Conservation (phyloP, 768 basidiomycete genomes). For the Leucosporidium yakuticum region DNA sequence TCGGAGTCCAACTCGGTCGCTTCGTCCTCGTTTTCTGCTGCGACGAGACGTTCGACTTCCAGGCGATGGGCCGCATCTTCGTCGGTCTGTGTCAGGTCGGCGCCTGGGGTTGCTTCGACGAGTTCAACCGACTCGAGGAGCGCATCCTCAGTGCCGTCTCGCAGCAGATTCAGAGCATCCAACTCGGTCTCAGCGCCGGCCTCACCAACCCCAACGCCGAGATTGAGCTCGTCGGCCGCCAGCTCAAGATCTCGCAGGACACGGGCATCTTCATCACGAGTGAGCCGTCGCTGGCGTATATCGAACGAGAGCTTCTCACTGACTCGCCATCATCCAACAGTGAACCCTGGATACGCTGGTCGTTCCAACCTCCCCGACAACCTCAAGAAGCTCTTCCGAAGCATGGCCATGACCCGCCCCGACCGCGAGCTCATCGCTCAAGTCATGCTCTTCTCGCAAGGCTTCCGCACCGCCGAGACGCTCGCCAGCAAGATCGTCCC, state of each 20-base stretch:
- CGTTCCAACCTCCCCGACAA: slow-evolving; percentile 62
- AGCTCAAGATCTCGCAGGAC: slow-evolving; percentile 82
- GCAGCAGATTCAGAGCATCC: slow-evolving; percentile 97
- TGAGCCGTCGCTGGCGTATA: background rate
- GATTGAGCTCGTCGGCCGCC: slow-evolving; percentile 94
- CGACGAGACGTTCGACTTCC: slow-evolving; percentile 99
- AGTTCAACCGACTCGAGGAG: slow-evolving; percentile 97
- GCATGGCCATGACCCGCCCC: slow-evolving; percentile 98
- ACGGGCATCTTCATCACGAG: slow-evolving; percentile 99
- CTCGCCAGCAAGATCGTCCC: slow-evolving; percentile 98
- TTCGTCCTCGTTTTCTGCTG: slow-evolving; percentile 99
- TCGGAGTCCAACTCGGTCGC: slow-evolving; percentile 92
- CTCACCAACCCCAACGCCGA: slow-evolving; percentile 78
- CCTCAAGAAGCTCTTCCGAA: slow-evolving; percentile 49
- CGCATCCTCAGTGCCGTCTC: slow-evolving; percentile 96
- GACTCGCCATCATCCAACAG: background rate
- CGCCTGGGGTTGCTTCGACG: slow-evolving; percentile 86
- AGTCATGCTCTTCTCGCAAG: slow-evolving; percentile 99
- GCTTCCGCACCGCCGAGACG: slow-evolving; percentile 93
- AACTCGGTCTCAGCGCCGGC: slow-evolving; percentile 74
- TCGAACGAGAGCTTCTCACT: background rate
- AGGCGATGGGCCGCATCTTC: slow-evolving; percentile 99
- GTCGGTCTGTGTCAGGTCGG: slow-evolving; percentile 98
- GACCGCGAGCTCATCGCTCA: slow-evolving; percentile 98
- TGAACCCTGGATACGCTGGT: slow-evolving; percentile 95